Evolutionary conservation across 139 green algal species (phyloP).

Genomic region (Zygnema cylindricum): DNA sequence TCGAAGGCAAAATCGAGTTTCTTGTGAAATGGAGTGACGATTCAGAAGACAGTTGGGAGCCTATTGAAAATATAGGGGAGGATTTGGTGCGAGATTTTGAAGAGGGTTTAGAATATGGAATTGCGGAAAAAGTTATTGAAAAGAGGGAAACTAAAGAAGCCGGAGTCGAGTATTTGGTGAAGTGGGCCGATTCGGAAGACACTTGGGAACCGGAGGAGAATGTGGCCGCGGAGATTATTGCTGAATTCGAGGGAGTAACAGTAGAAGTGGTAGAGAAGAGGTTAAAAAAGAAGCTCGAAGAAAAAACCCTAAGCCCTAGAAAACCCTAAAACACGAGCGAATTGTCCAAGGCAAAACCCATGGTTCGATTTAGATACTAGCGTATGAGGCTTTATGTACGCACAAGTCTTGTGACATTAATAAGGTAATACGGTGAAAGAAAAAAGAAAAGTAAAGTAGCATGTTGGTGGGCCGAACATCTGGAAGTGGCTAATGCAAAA

Average conservation of each 20-base stretch:
- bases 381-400: no score
- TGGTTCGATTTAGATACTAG: no score
- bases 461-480: no score
- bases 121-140: conserved; percentile 50
- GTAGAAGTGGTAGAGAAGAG: conserved; percentile 30
- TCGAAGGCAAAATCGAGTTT: conserved; percentile 56
- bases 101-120: conserved; percentile 53
- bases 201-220: conserved; percentile 59
- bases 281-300: not conserved
- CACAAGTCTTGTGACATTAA: no score
- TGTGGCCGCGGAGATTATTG: conserved; percentile 44
- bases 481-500: no score
- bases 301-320: no score
- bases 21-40: conserved; percentile 65
- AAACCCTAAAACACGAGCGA: no score
- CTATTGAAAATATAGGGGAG: conserved; percentile 61
- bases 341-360: not conserved
- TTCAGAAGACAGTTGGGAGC: conserved; percentile 65
- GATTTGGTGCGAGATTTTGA: conserved; percentile 59
- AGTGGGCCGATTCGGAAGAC: conserved; percentile 59
- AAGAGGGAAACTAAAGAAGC: conserved; percentile 20
- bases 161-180: conserved; percentile 57
- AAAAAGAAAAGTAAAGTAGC: no score
- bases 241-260: conserved; percentile 52
- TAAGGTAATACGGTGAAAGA: no score